Evolutionary conservation across 1,139 yeast species (phyloP), one percentile per base, ranked within the genome.

Genomic region (Arxiozyma slooffiae): DNA sequence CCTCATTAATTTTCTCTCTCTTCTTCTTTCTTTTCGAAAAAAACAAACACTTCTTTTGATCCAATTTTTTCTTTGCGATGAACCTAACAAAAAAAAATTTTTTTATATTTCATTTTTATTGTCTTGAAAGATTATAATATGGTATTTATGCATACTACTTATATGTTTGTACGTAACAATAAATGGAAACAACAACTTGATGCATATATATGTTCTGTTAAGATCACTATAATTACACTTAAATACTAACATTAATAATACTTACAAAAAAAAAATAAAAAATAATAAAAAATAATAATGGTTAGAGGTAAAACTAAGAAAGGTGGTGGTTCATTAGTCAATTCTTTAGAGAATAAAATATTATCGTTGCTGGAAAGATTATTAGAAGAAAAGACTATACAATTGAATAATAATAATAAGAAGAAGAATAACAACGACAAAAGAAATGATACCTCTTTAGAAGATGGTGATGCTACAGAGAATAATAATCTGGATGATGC

Each of bases 321-420:
- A 30, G 7, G 30, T 34, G 45, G 45, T 30, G 39, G 45, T 30
- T 42, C 45, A 6, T 30, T 42, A 16, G 45, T 42, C 2, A 47
- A 47, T 23, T 57, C 71, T 1, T 55, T 81, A 38, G 84, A 80
- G 52, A 75, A 71, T 55, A 79, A 78, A 60, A 67, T 81, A 3
- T 71, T 74, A 48, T 76, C 71, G 49, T 65, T 79, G 24, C 72
- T 80, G 1, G 77, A 77, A 55, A 69, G 72, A 18, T 67, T 80
- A 43, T 67, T 81, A 30, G 82, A 78, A 39, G 79, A 77, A 51
- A 73, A 73, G 58, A 76, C 82, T 1, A 68, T 69, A 39, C 53
- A 50, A 41, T 53, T 50, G 22, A 53, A 52, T 16, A 52, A 49
- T 16, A 48, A 41, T 17, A 57, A 52, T 8, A 52, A 48, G 37